Percentiles rank a stretch among this genome's conserved stretches.
Evolutionary conservation across 768 basidiomycete species (phyloP).

Genomic region (Daedaleopsis nitida): DNA sequence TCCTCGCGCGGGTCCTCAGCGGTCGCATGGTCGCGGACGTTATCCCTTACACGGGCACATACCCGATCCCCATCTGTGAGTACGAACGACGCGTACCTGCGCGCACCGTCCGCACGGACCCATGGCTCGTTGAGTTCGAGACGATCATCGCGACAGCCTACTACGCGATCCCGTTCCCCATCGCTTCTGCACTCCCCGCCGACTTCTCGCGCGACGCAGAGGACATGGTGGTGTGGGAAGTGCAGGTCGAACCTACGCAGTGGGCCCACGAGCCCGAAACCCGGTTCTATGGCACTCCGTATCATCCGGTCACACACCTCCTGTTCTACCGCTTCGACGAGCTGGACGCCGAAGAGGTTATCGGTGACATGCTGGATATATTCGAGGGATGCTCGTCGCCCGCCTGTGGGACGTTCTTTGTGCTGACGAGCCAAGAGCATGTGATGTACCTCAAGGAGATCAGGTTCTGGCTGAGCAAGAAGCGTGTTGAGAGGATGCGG

Average conservation of each 20-base stretch:
- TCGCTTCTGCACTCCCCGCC: conserved; percentile 8
- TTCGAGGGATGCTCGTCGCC: conserved; percentile 5
- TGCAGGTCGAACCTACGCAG: conserved; percentile 5
- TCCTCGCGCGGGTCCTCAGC: conserved; percentile 29
- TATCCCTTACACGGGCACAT: conserved; percentile 27
- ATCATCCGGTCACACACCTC: not conserved
- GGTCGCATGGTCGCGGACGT: conserved; percentile 30
- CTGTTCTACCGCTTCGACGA: conserved; percentile 3
- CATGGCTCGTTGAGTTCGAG: conserved; percentile 28
- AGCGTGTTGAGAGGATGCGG: conserved; percentile 16
- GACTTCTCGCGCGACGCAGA: conserved; percentile 18
- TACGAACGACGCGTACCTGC: conserved; percentile 14
- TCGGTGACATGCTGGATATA: not conserved
- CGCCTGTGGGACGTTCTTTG: conserved; percentile 11
- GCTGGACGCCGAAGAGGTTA: not conserved
- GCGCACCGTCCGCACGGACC: conserved; percentile 23
- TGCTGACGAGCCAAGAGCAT: conserved; percentile 14
- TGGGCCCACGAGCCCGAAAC: not conserved
- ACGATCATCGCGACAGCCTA: conserved; percentile 23
- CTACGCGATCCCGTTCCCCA: conserved; percentile 24
- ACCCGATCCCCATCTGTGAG: conserved; percentile 31
- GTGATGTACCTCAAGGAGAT: conserved; percentile 6
- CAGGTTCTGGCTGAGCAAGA: conserved; percentile 19
- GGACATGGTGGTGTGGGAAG: conserved; percentile 26
- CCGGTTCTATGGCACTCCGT: not conserved